A percentile compares a stretch with the other conserved stretches of the same genome.
phyloP scores from a whole-genome alignment of 371 early-diverging fungal genomes.

The Mortierella sp. region DNA sequence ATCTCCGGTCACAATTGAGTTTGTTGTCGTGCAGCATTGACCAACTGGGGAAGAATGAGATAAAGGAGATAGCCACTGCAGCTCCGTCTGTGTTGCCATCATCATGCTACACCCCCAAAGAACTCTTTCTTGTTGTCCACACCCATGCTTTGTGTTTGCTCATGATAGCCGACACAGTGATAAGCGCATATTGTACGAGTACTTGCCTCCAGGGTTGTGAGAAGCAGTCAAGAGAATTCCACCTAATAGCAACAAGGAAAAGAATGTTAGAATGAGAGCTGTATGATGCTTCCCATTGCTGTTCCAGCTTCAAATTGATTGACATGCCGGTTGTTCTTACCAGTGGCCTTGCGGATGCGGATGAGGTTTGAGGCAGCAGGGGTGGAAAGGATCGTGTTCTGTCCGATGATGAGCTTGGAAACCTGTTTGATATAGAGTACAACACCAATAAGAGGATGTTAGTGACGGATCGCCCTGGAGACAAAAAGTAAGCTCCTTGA shows the following conservation, averaged over 20 bases:
- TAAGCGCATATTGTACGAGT: constrained; percentile 10
- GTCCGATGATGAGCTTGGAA: constrained; percentile 89
- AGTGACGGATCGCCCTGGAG: too few relatives aligned
- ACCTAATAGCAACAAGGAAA: constrained; percentile 54
- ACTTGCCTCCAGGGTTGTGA: constrained; percentile 94
- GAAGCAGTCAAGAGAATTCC: constrained; percentile 97
- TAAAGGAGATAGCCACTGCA: background rate
- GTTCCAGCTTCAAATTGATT: too few relatives aligned
- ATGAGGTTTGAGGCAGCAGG: constrained; percentile 97
- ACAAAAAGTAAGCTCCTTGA: too few relatives aligned
- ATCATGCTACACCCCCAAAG: background rate
- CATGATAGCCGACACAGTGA: constrained; percentile 20
- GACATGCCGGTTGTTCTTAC: too few relatives aligned
- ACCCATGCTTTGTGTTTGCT: background rate
- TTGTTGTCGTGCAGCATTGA: constrained; percentile 8
- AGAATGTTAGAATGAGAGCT: background rate
- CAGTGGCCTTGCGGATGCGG: constrained; percentile 87
- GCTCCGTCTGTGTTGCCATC: too few relatives aligned
- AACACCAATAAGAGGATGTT: background rate
- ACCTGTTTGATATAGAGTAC: constrained; percentile 62
- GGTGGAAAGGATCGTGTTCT: constrained; percentile 94
- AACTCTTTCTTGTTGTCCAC: constrained; percentile 1
- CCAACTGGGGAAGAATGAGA: constrained; percentile 10
- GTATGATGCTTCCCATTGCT: background rate
- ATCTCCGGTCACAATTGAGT: background rate